Evolutionary conservation across 352 stramenopile genomes (phyloP).

Genomic region (Phytophthora megakarya): DNA sequence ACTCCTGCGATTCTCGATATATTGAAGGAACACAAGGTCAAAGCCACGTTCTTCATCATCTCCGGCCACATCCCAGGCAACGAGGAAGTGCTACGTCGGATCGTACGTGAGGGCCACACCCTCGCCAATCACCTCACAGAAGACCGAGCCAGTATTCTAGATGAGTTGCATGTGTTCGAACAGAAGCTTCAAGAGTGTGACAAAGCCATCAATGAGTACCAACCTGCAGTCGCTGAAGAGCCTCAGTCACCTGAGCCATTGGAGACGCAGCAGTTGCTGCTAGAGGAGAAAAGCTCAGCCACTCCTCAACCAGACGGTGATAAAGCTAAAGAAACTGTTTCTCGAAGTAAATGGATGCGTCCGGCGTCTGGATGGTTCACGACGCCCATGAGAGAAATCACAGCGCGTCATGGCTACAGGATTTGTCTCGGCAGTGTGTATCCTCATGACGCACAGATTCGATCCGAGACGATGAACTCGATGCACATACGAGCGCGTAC

Average conservation of each 20-base stretch:
- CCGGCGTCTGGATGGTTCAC: conserved; percentile 88
- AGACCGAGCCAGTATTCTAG: conserved; percentile 77
- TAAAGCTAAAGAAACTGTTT: background rate
- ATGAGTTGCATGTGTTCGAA: conserved; percentile 84
- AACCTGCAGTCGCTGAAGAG: conserved; percentile 18
- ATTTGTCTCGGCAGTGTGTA: conserved; percentile 89
- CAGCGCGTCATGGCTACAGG: conserved; percentile 74
- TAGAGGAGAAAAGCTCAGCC: conserved; percentile 20
- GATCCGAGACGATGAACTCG: conserved; percentile 68
- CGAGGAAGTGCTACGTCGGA: conserved; percentile 72
- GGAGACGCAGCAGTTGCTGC: conserved; percentile 30
- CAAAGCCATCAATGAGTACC: conserved; percentile 56
- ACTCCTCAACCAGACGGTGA: background rate
- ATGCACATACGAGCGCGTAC: conserved; percentile 61
- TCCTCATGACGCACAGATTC: conserved; percentile 87
- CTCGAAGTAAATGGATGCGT: conserved; percentile 67
- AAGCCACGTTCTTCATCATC: conserved; percentile 90
- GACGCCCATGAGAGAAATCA: conserved; percentile 74
- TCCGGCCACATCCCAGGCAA: conserved; percentile 65
- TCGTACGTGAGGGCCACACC: conserved; percentile 77
- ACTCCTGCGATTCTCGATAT: conserved; percentile 79
- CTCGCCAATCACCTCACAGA: conserved; percentile 86
- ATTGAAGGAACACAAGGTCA: conserved; percentile 60
- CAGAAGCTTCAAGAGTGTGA: conserved; percentile 83
- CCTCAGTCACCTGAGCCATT: background rate